These are phyloP conservation scores for Collybia sp. DNA, from an alignment of 768 basidiomycete genomes.

Conservation along the genomic window DNA sequence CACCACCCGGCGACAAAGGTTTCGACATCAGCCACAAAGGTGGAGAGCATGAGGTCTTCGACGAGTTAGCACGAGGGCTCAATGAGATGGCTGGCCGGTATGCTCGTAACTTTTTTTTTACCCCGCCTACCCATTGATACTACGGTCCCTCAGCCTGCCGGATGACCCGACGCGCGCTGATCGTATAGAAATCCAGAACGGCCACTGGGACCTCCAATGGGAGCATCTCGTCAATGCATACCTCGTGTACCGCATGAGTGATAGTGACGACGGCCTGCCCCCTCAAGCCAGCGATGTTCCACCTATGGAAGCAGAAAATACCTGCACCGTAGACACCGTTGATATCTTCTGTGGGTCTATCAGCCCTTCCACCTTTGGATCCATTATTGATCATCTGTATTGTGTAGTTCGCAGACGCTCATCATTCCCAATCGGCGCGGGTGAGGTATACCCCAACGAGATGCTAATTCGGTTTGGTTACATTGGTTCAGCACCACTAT, in stretches of 20 bases:
- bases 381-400: no score
- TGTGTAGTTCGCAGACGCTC: background rate
- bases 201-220: conserved; percentile 7
- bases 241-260: conserved; percentile 1
- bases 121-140: no score
- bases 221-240: conserved; percentile 6
- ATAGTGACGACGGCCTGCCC: background rate
- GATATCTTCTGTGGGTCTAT: no score
- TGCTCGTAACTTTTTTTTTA: no score
- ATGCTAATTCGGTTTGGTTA: conserved; percentile 5
- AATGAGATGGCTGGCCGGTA: no score
- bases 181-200: conserved; percentile 5
- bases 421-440: background rate
- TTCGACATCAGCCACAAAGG: conserved; percentile 10
- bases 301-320: background rate
- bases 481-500: conserved; percentile 6
- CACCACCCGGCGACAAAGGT: conserved; percentile 7
- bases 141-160: no score
- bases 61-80: conserved; percentile 4
- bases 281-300: background rate
- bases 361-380: no score
- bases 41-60: conserved; percentile 7
- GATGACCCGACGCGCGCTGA: background rate
- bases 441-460: conserved; percentile 6
- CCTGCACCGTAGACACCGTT: no score